Evolutionary conservation across 345 rosid species (phyloP), one percentile per base, ranked within the genome.

Genomic region (Dimocarpus longan): DNA sequence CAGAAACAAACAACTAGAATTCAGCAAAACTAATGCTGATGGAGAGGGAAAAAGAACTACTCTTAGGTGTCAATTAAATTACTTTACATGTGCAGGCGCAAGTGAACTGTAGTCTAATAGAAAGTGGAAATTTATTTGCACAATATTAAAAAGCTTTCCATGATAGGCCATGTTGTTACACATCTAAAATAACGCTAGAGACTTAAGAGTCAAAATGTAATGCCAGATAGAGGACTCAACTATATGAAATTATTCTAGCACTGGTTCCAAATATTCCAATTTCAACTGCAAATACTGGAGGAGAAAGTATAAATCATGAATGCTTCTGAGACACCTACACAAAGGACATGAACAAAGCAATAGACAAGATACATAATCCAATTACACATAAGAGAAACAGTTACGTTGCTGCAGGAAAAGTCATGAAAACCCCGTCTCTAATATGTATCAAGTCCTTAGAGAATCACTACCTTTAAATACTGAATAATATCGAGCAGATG

Each of bases 401-500:
- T 18, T 39, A 63, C 9, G 32, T 40, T 16, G 54, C n/a, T 9
- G 68, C 46, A 68, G 46, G 50, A 39, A 28, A 52, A 37, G 37
- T 6, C 1, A 15, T 15, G 62, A 50, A 71, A 54, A 82, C 18
- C 12, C 18, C 62, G 13, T 18, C 43, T 52, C 42, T 46, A 81
- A 11, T 40, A 60, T 43, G 64, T 32, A n/a, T 76, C 5, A 19
- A 19, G 44, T 44, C 66, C 63, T 44, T 26, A 66, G 22, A 50
- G 16, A 57, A 64, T 37, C 40, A 8, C 19, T 73, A 95, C 98
- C 95, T 91, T 86, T 93, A 44, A 85, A 65, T 59, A 80, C 82
- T 0, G 88, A 81, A 86, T 76, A 77, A 75, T 83, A 82, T 68
- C 94, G 91, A 75, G 89, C 88, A 42, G 95, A 80, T 66, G 92